phyloP scores from a whole-genome alignment of 1,284 basidiomycete genomes.

The Ceratobasidium sp. region DNA sequence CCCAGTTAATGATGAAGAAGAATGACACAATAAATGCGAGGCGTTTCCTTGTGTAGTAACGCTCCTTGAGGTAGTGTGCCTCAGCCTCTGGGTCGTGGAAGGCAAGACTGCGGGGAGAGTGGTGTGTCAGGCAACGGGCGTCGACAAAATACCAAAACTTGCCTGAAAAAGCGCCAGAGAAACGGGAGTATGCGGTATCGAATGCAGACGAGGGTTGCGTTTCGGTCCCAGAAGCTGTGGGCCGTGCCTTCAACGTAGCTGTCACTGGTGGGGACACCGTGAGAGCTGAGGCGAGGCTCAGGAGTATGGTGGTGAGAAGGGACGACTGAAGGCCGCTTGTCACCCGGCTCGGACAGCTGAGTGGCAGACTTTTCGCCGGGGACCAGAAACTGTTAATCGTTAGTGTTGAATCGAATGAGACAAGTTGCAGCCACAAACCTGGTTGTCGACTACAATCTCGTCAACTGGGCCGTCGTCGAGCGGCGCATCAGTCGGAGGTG shows the following conservation, averaged over 20 bases:
- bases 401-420: slow-evolving; percentile 6
- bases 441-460: slow-evolving; percentile 77
- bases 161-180: slow-evolving; percentile 42
- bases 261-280: slow-evolving; percentile 26
- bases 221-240: slow-evolving; percentile 34
- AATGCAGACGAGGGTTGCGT: slow-evolving; percentile 25
- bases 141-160: slow-evolving; percentile 15
- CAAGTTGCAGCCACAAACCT: slow-evolving; percentile 47
- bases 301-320: slow-evolving; percentile 51
- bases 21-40: slow-evolving; percentile 73
- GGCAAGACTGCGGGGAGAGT: slow-evolving; percentile 10
- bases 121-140: slow-evolving; percentile 2
- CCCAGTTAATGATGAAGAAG: slow-evolving; percentile 80
- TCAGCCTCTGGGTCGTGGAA: slow-evolving; percentile 48
- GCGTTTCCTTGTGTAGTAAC: slow-evolving; percentile 51
- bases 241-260: slow-evolving; percentile 28
- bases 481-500: not conserved
- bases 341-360: slow-evolving; percentile 51
- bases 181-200: slow-evolving; percentile 36
- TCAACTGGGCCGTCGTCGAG: slow-evolving; percentile 62
- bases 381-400: slow-evolving; percentile 30
- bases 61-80: slow-evolving; percentile 48
- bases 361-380: slow-evolving; percentile 45
- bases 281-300: slow-evolving; percentile 36
- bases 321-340: slow-evolving; percentile 54